Evolutionary conservation across 2,329 filamentous ascomycete genomes (phyloP).

Genomic region (Cordyceps tenuipes): DNA sequence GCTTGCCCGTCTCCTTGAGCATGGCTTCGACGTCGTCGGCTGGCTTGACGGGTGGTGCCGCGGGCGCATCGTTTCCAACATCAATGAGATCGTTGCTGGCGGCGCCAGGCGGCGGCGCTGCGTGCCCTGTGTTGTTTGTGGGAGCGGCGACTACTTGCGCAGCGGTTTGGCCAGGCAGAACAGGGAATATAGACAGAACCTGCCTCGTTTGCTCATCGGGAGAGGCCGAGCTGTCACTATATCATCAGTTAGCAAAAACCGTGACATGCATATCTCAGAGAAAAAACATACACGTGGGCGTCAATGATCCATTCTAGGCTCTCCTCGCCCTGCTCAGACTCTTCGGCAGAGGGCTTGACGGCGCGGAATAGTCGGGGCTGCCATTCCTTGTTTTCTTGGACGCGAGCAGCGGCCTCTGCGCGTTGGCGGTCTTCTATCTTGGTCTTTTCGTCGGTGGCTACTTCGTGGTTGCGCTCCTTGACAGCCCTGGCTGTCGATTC

Average conservation of each 20-base stretch:
- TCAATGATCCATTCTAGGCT: slow-evolving; percentile 94
- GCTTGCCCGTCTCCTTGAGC: slow-evolving; percentile 39
- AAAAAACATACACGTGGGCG: slow-evolving; percentile 61
- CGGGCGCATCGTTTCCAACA: slow-evolving; percentile 30
- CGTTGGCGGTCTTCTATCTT: slow-evolving; percentile 89
- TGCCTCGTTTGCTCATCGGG: slow-evolving; percentile 68
- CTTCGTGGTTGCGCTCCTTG: slow-evolving; percentile 73
- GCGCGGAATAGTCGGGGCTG: slow-evolving; percentile 74
- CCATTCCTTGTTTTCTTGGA: slow-evolving; percentile 78
- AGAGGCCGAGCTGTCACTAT: slow-evolving; percentile 35
- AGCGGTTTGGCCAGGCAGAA: slow-evolving; percentile 66
- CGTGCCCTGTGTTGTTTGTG: slow-evolving; percentile 41
- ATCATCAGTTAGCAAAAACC: neutral
- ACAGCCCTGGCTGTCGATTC: slow-evolving; percentile 72
- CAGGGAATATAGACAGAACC: slow-evolving; percentile 77
- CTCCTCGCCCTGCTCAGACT: slow-evolving; percentile 71
- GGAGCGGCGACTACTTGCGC: slow-evolving; percentile 40
- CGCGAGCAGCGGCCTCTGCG: slow-evolving; percentile 73
- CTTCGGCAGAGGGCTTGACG: slow-evolving; percentile 62
- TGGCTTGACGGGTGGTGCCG: slow-evolving; percentile 6
- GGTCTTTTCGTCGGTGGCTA: slow-evolving; percentile 93
- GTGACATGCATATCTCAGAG: too few relatives aligned
- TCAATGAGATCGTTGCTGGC: slow-evolving; percentile 43
- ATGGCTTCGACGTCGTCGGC: slow-evolving; percentile 34
- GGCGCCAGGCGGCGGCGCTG: slow-evolving; percentile 2